These are phyloP conservation scores for Daldinia caldariorum DNA, from an alignment of 495 filamentous ascomycete genomes.

Conservation along the genomic window DNA sequence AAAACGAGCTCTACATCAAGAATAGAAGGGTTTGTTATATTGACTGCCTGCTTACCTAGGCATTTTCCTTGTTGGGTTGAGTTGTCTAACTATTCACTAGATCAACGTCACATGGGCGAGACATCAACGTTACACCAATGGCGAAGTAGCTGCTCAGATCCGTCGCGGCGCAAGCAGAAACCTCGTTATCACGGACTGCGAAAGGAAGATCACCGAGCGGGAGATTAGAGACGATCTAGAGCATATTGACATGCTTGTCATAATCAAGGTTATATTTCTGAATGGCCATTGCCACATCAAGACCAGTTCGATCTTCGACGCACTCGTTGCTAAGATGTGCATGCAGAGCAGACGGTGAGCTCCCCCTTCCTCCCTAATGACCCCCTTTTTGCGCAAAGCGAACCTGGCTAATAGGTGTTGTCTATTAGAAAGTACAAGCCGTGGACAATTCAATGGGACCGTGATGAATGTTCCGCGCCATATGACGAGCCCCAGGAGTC, in stretches of 20 bases:
- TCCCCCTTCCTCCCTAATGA: background rate
- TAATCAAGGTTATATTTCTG: conserved; percentile 71
- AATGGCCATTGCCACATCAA: conserved; percentile 69
- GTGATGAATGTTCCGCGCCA: conserved; percentile 69
- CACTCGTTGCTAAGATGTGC: conserved; percentile 77
- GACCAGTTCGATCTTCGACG: conserved; percentile 81
- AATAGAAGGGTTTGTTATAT: conserved; percentile 68
- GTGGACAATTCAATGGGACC: conserved; percentile 74
- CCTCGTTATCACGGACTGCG: conserved; percentile 69
- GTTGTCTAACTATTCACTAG: conserved; percentile 23
- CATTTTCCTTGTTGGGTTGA: background rate
- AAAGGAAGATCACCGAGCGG: conserved; percentile 68
- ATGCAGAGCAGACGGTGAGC: conserved; percentile 74
- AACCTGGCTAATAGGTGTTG: conserved; percentile 9
- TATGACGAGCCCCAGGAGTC: background rate
- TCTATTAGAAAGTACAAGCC: conserved; percentile 70
- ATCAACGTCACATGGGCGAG: conserved; percentile 51
- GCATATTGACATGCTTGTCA: conserved; percentile 81
- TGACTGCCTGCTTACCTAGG: background rate
- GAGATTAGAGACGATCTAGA: conserved; percentile 78
- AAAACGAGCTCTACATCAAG: conserved; percentile 74
- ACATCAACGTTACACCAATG: conserved; percentile 74
- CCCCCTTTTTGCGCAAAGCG: background rate
- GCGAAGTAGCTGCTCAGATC: conserved; percentile 73
- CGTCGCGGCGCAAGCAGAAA: conserved; percentile 78